A percentile compares a stretch with the other conserved stretches of the same genome.
These are phyloP conservation scores for Verticillium alfalfae DNA, from an alignment of 2,329 filamentous ascomycete species.

Conservation along the genomic window DNA sequence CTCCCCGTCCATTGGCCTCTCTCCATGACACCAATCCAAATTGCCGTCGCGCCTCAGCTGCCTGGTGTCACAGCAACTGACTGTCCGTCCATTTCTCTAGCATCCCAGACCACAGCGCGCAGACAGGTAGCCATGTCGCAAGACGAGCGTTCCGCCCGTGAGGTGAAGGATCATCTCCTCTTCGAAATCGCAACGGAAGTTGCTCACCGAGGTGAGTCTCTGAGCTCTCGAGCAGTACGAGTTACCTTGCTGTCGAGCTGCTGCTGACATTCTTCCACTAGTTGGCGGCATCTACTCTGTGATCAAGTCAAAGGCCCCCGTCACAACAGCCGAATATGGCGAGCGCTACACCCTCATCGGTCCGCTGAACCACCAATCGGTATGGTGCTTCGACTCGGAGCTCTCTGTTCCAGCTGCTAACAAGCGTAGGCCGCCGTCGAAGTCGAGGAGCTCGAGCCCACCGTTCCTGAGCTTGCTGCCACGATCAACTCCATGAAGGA, in stretches of 20 bases:
- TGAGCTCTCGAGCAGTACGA: neutral
- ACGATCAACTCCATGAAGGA: slow-evolving; percentile 93
- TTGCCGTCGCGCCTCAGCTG: neutral
- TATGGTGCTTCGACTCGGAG: slow-evolving; percentile 35
- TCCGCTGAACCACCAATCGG: slow-evolving; percentile 84
- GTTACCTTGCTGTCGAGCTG: neutral
- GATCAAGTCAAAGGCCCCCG: slow-evolving; percentile 96
- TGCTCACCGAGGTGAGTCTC: slow-evolving; percentile 76
- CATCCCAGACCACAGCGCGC: neutral
- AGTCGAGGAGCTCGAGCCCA: slow-evolving; percentile 87
- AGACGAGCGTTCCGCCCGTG: slow-evolving; percentile 34
- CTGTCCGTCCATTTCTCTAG: neutral
- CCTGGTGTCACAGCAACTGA: neutral
- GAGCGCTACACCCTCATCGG: slow-evolving; percentile 94
- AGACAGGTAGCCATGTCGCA: neutral
- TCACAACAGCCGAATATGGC: slow-evolving; percentile 97
- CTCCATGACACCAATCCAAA: neutral
- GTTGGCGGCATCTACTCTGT: slow-evolving; percentile 99
- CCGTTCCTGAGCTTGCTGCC: slow-evolving; percentile 68
- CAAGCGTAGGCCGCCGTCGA: slow-evolving; percentile 81
- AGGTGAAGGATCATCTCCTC: slow-evolving; percentile 92
- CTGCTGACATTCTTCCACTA: slow-evolving; percentile 25
- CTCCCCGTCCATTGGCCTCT: neutral
- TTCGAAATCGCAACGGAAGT: slow-evolving; percentile 98
- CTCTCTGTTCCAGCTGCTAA: slow-evolving; percentile 2